Percentiles rank a stretch among this genome's conserved stretches.
These are phyloP conservation scores for Fraxinus baroniana DNA, from an alignment of 305 asterid genomes.

Conservation along the genomic window DNA sequence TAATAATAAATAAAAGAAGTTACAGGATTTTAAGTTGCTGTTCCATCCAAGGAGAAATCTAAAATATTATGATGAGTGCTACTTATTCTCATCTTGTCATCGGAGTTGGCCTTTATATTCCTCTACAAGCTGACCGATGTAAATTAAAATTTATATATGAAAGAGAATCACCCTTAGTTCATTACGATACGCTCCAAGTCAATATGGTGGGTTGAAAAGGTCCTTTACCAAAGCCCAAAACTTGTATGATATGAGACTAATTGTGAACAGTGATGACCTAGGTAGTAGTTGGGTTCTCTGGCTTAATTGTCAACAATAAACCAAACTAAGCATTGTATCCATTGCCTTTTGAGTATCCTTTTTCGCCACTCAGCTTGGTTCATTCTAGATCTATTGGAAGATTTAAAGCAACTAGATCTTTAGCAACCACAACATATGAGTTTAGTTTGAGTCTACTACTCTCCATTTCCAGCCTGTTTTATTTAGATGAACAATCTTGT, in stretches of 20 bases:
- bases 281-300: not conserved
- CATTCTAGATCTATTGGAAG: not conserved
- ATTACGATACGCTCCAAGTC: not conserved
- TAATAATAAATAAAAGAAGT: not conserved
- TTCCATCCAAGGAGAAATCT: not conserved
- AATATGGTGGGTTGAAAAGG: not conserved
- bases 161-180: not conserved
- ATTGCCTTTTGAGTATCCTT: not conserved
- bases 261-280: not conserved
- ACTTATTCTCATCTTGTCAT: not conserved
- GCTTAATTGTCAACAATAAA: not conserved
- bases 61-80: not conserved
- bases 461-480: not conserved
- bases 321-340: not conserved
- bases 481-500: not conserved
- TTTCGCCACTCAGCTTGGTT: not conserved
- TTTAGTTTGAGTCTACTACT: not conserved
- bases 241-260: not conserved
- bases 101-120: not conserved
- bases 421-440: not conserved
- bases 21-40: not conserved
- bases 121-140: not conserved
- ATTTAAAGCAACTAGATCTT: not conserved
- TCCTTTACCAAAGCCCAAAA: not conserved
- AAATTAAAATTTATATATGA: not conserved